Percentiles rank a stretch among this genome's conserved stretches.
Conservation (phyloP, 345 rosid genomes). For the Heritiera fomes region DNA sequence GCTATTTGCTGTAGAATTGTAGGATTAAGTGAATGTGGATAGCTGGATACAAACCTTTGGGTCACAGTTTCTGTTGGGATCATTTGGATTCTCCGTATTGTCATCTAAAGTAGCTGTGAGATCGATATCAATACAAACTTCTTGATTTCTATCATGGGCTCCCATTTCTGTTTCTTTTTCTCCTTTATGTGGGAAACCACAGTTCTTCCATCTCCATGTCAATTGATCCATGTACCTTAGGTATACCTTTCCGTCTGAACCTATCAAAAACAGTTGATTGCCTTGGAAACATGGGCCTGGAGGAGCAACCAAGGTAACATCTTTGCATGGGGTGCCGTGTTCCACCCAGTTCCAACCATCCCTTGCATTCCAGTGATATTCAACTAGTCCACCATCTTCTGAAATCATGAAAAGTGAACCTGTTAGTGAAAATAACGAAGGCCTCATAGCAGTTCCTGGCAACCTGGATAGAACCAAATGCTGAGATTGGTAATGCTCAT, state of each 20-base stretch:
- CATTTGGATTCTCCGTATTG: constrained; percentile 30
- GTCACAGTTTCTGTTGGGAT: constrained; percentile 34
- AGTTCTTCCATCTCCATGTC: constrained; percentile 63
- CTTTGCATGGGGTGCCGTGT: constrained; percentile 59
- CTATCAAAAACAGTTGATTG: constrained; percentile 50
- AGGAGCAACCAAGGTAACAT: constrained; percentile 51
- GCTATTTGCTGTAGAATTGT: not conserved
- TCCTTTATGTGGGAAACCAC: constrained; percentile 43
- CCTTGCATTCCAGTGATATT: constrained; percentile 63
- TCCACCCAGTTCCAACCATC: constrained; percentile 76
- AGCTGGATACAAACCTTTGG: constrained; percentile 37
- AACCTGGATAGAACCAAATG: constrained; percentile 50
- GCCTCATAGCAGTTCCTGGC: constrained; percentile 57
- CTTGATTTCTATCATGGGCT: constrained; percentile 19
- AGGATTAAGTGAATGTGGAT: constrained; percentile 3
- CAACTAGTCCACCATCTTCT: constrained; percentile 57
- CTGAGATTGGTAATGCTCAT: constrained; percentile 66
- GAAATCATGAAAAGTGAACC: constrained; percentile 76
- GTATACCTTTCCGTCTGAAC: constrained; percentile 62
- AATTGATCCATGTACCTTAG: constrained; percentile 53
- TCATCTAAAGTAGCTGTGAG: constrained; percentile 30
- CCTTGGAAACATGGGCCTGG: constrained; percentile 64
- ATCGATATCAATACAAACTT: constrained; percentile 38
- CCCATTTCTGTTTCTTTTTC: constrained; percentile 16
- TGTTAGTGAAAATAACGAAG: constrained; percentile 39